A percentile compares a stretch with the other conserved stretches of the same genome.
Evolutionary conservation across 2,329 filamentous ascomycete species (phyloP).

Genomic region (Penicillium psychrosexuale): DNA sequence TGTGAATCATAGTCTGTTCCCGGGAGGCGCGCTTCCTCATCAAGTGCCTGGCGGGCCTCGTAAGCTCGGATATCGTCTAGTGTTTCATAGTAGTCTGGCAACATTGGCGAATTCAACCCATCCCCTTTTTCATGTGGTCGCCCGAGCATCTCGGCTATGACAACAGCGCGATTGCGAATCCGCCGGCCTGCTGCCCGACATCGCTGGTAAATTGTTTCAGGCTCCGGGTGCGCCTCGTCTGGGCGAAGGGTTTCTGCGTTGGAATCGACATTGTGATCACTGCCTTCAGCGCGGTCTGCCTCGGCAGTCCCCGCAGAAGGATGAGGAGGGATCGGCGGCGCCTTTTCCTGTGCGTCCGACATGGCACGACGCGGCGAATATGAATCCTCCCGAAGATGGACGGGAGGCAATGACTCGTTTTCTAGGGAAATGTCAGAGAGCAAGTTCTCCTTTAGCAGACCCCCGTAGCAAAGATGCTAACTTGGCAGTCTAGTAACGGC

Average conservation of each 20-base stretch:
- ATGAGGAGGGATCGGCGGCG: slow-evolving; percentile 1
- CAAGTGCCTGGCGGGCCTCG: slow-evolving; percentile 17
- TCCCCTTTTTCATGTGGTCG: slow-evolving; percentile 23
- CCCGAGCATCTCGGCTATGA: slow-evolving; percentile 21
- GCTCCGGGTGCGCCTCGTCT: slow-evolving; percentile 11
- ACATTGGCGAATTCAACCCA: slow-evolving; percentile 20
- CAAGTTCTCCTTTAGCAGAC: background rate
- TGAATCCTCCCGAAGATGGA: background rate
- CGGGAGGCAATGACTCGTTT: background rate
- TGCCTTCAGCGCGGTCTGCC: background rate
- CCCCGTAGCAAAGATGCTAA: background rate
- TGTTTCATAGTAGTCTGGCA: slow-evolving; percentile 23
- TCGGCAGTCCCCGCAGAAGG: slow-evolving; percentile 4
- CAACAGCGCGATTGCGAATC: slow-evolving; percentile 17
- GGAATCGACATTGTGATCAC: background rate
- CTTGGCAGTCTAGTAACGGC: background rate
- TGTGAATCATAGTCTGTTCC: slow-evolving; percentile 17
- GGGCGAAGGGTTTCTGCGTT: background rate
- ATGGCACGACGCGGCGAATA: background rate
- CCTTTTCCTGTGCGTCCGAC: slow-evolving; percentile 16
- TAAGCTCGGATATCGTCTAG: slow-evolving; percentile 23
- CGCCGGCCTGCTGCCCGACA: slow-evolving; percentile 23
- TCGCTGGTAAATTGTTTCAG: slow-evolving; percentile 8
- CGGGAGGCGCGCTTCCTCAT: slow-evolving; percentile 17
- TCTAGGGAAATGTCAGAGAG: background rate